Conservation (phyloP, 2,329 filamentous ascomycete genomes). For the Pyrenophora graminea region DNA sequence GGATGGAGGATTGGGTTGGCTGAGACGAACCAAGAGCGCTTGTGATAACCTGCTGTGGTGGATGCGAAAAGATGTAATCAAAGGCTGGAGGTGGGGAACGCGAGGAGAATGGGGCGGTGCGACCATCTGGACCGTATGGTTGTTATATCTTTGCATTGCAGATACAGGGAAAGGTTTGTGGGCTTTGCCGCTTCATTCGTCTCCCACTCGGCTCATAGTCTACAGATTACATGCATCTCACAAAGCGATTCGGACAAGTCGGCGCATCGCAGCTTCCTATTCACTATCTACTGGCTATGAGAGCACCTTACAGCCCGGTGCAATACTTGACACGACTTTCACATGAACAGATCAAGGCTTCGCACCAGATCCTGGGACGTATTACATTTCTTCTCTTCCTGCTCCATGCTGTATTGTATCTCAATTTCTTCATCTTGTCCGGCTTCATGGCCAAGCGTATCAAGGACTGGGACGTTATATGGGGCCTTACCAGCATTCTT, state of each 20-base stretch:
- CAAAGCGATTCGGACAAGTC: conserved; percentile 64
- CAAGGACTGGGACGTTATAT: conserved; percentile 61
- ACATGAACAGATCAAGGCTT: conserved; percentile 60
- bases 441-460: conserved; percentile 58
- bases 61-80: conserved; percentile 51
- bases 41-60: conserved; percentile 48
- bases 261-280: conserved; percentile 63
- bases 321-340: conserved; percentile 58
- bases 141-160: conserved; percentile 55
- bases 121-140: conserved; percentile 57
- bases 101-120: conserved; percentile 57
- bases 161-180: conserved; percentile 59
- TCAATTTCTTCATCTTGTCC: conserved; percentile 60
- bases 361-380: conserved; percentile 63
- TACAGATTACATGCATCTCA: conserved; percentile 66
- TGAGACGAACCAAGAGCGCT: conserved; percentile 25
- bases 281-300: conserved; percentile 61
- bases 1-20: conserved; percentile 29
- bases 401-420: conserved; percentile 59
- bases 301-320: conserved; percentile 56
- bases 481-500: conserved; percentile 56
- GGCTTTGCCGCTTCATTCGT: not conserved
- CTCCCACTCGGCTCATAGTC: not conserved
- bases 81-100: conserved; percentile 56
- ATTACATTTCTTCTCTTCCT: conserved; percentile 57